Conservation (phyloP, 495 filamentous ascomycete species). For the Cladorrhinum samala region DNA sequence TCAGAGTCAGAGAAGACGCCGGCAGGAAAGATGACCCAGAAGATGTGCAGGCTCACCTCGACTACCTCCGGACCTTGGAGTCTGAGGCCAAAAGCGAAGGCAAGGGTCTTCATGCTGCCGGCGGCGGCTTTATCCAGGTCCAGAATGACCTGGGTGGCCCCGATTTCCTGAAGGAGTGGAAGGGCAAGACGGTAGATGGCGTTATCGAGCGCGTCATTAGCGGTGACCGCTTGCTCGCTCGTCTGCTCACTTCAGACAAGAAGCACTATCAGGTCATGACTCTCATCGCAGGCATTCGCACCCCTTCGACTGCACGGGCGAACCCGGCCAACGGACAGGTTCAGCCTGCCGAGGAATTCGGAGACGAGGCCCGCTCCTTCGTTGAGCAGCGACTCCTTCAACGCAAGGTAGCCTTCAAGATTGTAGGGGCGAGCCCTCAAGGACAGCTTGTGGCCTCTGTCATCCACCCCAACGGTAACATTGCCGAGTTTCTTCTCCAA, state of each 20-base stretch:
- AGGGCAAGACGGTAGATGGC: slow-evolving; percentile 69
- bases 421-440: slow-evolving; percentile 83
- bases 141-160: slow-evolving; percentile 70
- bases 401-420: slow-evolving; percentile 70
- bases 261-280: slow-evolving; percentile 77
- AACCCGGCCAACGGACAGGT: slow-evolving; percentile 68
- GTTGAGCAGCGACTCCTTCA: slow-evolving; percentile 81
- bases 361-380: slow-evolving; percentile 77
- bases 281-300: slow-evolving; percentile 81
- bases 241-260: slow-evolving; percentile 66
- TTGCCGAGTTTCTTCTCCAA: slow-evolving; percentile 79
- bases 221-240: slow-evolving; percentile 83
- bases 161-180: slow-evolving; percentile 70
- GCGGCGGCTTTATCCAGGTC: slow-evolving; percentile 59
- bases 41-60: slow-evolving; percentile 60
- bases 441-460: slow-evolving; percentile 74
- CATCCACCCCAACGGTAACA: slow-evolving; percentile 82
- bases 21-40: slow-evolving; percentile 79
- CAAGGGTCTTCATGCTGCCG: slow-evolving; percentile 70
- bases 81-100: slow-evolving; percentile 66
- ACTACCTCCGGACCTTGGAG: slow-evolving; percentile 72
- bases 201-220: slow-evolving; percentile 80
- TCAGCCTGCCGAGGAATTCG: slow-evolving; percentile 79
- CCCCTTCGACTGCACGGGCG: slow-evolving; percentile 77
- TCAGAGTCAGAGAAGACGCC: slow-evolving; percentile 86